Base-by-base conservation (phyloP, 441 rosid genomes). In the Codiaeum variegatum region DNA sequence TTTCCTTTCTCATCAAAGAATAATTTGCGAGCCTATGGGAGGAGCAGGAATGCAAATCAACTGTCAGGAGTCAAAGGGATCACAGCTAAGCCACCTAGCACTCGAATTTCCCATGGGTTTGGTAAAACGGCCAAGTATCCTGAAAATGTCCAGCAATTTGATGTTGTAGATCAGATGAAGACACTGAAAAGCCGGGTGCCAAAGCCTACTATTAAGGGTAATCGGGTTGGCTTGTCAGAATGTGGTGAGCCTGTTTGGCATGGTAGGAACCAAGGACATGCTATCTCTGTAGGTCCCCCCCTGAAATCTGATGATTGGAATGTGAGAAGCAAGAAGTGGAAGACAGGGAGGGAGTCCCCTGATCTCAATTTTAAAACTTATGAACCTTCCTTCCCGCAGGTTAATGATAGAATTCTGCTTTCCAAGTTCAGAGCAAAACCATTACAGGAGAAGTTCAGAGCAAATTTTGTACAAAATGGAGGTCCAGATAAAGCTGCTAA, bases 271-370 rank as follows among this genome's bases (percentile, higher is more conserved):
- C 86, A 75, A 69, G 88, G 82, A 75, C 88, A 83, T 79, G 80
- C 67, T 29, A 80, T 86, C 58, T 65, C 89, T 56, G 55, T 78
- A 71, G 91, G 89, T 81, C 76, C 87, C 5, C 77, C 91, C 54
- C 78, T 82, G 78, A 79, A 80, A 74, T 72, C 87, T 79, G 89
- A 85, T 70, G 88, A 85, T 49, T 77, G 87, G 90, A 84, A 83
- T 82, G 38, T 69, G 70, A 87, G 81, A 86, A 83, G 82, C 83
- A 90, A 90, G 87, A 93, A 85, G 75, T 75, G 86, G 88, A 91
- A 85, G 83, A 70, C 74, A 32, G 86, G 77, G 72, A 87, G 81
- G 75, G 87, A 83, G 75, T 84, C 91, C 63, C 88, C 91, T 62
- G 89, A 90, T 76, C 75, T 80, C 12, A 81, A 79, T 82, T 80